phyloP scores from a whole-genome alignment of 2,329 filamentous ascomycete genomes.

The Bisporella sp. region DNA sequence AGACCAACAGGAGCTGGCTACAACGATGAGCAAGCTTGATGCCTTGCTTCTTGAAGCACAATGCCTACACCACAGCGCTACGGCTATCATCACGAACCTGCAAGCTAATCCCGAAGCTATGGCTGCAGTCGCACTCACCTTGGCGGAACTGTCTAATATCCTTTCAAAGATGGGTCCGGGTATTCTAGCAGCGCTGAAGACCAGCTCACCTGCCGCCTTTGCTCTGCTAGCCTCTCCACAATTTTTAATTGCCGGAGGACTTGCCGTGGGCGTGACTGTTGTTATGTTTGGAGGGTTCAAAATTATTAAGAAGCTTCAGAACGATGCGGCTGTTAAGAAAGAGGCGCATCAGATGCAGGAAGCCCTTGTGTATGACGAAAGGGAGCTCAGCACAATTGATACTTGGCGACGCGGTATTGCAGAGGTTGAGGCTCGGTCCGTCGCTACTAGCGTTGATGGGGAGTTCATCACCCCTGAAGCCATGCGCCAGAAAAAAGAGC shows the following conservation, averaged over 20 bases:
- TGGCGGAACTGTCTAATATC: constrained; percentile 83
- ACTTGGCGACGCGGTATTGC: constrained; percentile 28
- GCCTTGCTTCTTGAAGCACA: constrained; percentile 77
- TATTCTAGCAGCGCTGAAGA: constrained; percentile 69
- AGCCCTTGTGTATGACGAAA: constrained; percentile 22
- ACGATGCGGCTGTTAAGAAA: constrained; percentile 24
- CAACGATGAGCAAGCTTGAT: constrained; percentile 69
- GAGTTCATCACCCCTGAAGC: constrained; percentile 28
- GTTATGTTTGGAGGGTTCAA: constrained; percentile 96
- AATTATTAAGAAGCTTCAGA: constrained; percentile 81
- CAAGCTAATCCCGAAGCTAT: constrained; percentile 84
- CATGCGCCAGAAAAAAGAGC: constrained; percentile 18
- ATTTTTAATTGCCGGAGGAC: constrained; percentile 86
- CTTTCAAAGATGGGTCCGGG: constrained; percentile 78
- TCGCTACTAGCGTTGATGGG: constrained; percentile 26
- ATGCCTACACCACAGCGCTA: constrained; percentile 79
- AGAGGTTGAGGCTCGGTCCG: constrained; percentile 20
- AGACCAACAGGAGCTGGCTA: constrained; percentile 48
- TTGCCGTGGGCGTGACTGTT: constrained; percentile 87
- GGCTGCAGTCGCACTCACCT: constrained; percentile 84
- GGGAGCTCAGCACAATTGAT: constrained; percentile 26
- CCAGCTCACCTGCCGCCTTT: constrained; percentile 77
- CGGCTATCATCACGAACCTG: constrained; percentile 72
- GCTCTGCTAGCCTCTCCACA: constrained; percentile 83
- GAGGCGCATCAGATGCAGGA: constrained; percentile 21